phyloP scores from a whole-genome alignment of 2,329 filamentous ascomycete species.

The Botrytis pseudocinerea region DNA sequence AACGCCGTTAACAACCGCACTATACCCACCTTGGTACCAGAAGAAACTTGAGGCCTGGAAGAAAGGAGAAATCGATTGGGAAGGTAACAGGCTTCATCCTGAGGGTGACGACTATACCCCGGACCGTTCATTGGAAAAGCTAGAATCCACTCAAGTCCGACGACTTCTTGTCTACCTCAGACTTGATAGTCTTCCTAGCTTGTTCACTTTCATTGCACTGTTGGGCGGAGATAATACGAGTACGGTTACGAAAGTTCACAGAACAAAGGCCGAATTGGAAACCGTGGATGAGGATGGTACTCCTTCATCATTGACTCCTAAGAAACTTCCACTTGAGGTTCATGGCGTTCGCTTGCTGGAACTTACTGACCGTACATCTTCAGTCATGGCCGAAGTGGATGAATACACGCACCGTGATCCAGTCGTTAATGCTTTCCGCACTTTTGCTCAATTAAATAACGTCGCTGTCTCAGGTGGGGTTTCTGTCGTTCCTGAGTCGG shows the following conservation, averaged over 20 bases:
- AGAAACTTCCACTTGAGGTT: conserved; percentile 33
- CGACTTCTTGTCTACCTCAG: conserved; percentile 79
- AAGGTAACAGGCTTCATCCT: conserved; percentile 53
- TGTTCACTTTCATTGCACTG: conserved; percentile 80
- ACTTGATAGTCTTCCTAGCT: conserved; percentile 77
- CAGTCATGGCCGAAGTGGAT: conserved; percentile 87
- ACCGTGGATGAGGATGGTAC: conserved; percentile 36
- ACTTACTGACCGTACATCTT: conserved; percentile 88
- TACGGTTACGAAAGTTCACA: conserved; percentile 40
- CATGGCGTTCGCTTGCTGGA: conserved; percentile 86
- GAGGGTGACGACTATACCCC: conserved; percentile 42
- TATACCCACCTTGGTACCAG: conserved; percentile 79
- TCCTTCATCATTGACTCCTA: conserved; percentile 32
- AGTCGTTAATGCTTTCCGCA: conserved; percentile 86
- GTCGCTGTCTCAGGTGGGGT: conserved; percentile 81
- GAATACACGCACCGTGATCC: conserved; percentile 74
- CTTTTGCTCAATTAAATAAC: conserved; percentile 81
- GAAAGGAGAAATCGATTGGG: conserved; percentile 89
- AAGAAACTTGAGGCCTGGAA: conserved; percentile 73
- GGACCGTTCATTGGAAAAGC: conserved; percentile 47
- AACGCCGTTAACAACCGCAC: conserved; percentile 68
- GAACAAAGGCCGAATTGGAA: conserved; percentile 38
- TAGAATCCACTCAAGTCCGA: conserved; percentile 54
- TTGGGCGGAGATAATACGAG: conserved; percentile 58
- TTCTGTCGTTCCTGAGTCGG: conserved; percentile 73